Conservation (phyloP, 192 early-diverging fungal species). For the Linnemannia zychae region DNA sequence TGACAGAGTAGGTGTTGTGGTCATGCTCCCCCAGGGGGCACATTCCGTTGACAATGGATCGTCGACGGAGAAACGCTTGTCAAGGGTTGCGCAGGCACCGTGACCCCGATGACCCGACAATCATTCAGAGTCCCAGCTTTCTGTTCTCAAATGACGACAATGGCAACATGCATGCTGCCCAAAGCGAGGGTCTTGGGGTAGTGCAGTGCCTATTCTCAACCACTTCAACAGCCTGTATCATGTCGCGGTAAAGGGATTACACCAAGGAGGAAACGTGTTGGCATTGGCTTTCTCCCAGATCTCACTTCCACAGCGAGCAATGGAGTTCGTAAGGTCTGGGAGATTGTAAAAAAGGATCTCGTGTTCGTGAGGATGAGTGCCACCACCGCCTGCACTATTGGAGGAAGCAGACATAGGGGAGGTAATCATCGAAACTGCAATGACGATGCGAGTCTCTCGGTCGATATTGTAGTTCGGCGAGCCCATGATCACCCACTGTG, state of each 20-base stretch:
- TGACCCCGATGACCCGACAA: slow-evolving; percentile 32
- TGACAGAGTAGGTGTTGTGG: background rate
- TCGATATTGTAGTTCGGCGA: slow-evolving; percentile 35
- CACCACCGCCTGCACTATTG: background rate
- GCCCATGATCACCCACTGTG: slow-evolving; percentile 11
- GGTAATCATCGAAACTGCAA: slow-evolving; percentile 28
- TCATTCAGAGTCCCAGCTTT: slow-evolving; percentile 33
- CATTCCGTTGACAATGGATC: background rate
- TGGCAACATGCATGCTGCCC: slow-evolving; percentile 25
- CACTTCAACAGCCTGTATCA: slow-evolving; percentile 10
- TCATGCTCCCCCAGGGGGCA: slow-evolving; percentile 9
- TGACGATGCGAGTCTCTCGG: slow-evolving; percentile 4
- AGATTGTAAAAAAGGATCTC: slow-evolving; percentile 28
- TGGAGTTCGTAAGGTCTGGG: slow-evolving; percentile 23
- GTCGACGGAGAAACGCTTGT: background rate
- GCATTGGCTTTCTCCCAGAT: slow-evolving; percentile 11
- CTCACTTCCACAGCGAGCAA: slow-evolving; percentile 27
- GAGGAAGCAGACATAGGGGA: background rate
- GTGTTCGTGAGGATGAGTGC: background rate
- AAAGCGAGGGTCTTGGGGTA: slow-evolving; percentile 8
- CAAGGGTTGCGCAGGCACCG: slow-evolving; percentile 8
- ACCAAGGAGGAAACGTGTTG: background rate
- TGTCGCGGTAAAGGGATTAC: background rate
- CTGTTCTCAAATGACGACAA: slow-evolving; percentile 28
- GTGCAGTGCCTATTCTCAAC: slow-evolving; percentile 42